Evolutionary conservation across 202 grass and related monocot species (phyloP), one percentile per base, ranked within the genome.

Genomic region (Thinopyrum obtusiflorum): DNA sequence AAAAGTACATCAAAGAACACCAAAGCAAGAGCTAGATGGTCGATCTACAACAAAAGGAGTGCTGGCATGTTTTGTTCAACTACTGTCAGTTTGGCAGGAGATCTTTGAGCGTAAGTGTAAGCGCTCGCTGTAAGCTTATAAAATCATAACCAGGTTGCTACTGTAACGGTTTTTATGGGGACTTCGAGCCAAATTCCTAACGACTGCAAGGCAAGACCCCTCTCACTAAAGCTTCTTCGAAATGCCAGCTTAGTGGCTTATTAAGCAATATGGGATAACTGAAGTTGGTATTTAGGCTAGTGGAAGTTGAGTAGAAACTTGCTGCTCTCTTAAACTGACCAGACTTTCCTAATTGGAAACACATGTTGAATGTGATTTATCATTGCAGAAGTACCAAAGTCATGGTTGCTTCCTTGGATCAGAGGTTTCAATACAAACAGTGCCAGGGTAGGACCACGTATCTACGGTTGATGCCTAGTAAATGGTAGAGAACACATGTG

Each of bases 331-430:
- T 47, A 67, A 80, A 88, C 72, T 6, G 31, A 79, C 65, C 46
- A 0, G 9, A 44, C 49, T 65, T 85, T 78, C 72, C 49, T 9
- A 85, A 83, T 32, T 46, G 44, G 17, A 73, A 79, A 35, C 65
- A 79, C 64, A 57, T 85, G 81, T 25, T 88, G 27, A 88, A 78
- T 85, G 78, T 9, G 23, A 57, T 85, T 66, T 91, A 91, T 88
- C 89, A 86, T 85, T 85, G 59, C 65, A 79, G 9, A 61, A 91
- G 66, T 74, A 74, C 78, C 73, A 85, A 78, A 85, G 59, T 79
- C 65, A 68, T 72, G 82, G 71, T 78, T 85, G 82, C 11, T 66
- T 78, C 24, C 33, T 73, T 67, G 49, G 53, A 66, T 18, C 5
- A 66, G 65, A 87, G 6, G 59, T 39, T 85, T 85, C 8, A 35